Evolutionary conservation across 2,329 filamentous ascomycete genomes (phyloP), one percentile per base, ranked within the genome.

Genomic region (Orbilia ellipsospora): DNA sequence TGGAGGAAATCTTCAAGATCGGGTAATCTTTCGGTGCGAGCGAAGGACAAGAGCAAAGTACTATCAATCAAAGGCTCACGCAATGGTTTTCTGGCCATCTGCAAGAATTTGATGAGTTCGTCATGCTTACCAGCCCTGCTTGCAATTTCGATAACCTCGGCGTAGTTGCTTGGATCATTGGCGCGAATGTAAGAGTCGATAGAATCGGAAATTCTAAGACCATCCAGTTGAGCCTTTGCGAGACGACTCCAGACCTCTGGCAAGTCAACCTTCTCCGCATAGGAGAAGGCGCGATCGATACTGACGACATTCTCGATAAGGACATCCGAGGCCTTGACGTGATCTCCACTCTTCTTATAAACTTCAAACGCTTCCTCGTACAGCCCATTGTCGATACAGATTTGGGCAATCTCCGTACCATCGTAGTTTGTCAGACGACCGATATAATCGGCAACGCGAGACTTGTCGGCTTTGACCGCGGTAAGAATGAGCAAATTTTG

Each of bases 171-270:
- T 40, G 96, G 91, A 80, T 99, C 95, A 77, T 90, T 88, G 40
- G 95, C 95, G 82, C 94, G 94, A 82, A 99, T 97, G 84, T 99
- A 99, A 0, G 95, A 98, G 75, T 97, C 93, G 78, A 99, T 96
- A 51, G 92, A 89, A 84, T 99, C 95, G 61, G 90, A 89, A 31
- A 99, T 90, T 75, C 95, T 93, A 44, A 99, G 90, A 79, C 95
- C 95, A 82, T 99, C 95, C 69, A 99, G 88, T 84, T 99, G 95
- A 67, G 95, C 94, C 86, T 99, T 99, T 78, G 93, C 95, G 79
- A 99, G 94, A 85, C 92, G 94, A 86, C 94, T 98, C 95, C 95
- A 99, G 26, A 99, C 95, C 80, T 97, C 93, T 1, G 95, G 92
- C 76, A 93, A 85, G 80, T 99, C 95, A 70, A 99, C 92, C 77